Conservation (phyloP, 192 early-diverging fungal species). For the Coemansia sp. region DNA sequence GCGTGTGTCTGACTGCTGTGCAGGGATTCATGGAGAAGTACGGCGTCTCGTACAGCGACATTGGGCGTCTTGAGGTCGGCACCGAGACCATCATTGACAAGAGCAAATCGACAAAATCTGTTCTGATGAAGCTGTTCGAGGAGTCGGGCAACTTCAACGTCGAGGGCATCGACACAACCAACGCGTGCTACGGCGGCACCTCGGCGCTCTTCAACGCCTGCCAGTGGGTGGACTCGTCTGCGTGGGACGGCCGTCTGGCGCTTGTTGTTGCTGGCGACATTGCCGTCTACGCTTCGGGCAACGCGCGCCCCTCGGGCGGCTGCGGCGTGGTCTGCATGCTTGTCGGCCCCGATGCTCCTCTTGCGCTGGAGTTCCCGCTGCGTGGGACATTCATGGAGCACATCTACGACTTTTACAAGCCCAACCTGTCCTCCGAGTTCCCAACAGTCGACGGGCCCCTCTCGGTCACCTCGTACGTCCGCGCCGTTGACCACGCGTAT, state of each 20-base stretch:
- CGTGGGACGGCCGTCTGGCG: slow-evolving; percentile 92
- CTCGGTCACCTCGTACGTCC: slow-evolving; percentile 89
- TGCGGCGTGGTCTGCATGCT: slow-evolving; percentile 90
- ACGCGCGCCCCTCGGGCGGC: slow-evolving; percentile 92
- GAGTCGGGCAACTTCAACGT: slow-evolving; percentile 90
- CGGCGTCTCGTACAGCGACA: slow-evolving; percentile 76
- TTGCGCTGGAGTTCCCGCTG: slow-evolving; percentile 88
- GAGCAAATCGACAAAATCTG: slow-evolving; percentile 96
- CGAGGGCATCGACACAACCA: slow-evolving; percentile 97
- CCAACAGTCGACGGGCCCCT: slow-evolving; percentile 96
- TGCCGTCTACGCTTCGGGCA: slow-evolving; percentile 90
- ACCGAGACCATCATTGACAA: slow-evolving; percentile 99
- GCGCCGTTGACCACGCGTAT: slow-evolving; percentile 89
- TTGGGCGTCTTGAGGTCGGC: slow-evolving; percentile 96
- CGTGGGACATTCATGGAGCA: slow-evolving; percentile 95
- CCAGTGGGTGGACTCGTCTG: slow-evolving; percentile 94
- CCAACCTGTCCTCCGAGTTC: slow-evolving; percentile 95
- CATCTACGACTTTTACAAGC: slow-evolving; percentile 99
- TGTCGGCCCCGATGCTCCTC: slow-evolving; percentile 87
- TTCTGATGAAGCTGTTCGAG: slow-evolving; percentile 92
- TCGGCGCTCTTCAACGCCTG: slow-evolving; percentile 94
- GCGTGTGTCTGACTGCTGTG: slow-evolving; percentile 67
- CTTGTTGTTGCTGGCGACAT: slow-evolving; percentile 93
- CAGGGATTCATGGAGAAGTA: slow-evolving; percentile 92
- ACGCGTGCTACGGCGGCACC: slow-evolving; percentile 99